These are phyloP conservation scores for Micromonas pusilla DNA, from an alignment of 139 green algal species.

Conservation along the genomic window DNA sequence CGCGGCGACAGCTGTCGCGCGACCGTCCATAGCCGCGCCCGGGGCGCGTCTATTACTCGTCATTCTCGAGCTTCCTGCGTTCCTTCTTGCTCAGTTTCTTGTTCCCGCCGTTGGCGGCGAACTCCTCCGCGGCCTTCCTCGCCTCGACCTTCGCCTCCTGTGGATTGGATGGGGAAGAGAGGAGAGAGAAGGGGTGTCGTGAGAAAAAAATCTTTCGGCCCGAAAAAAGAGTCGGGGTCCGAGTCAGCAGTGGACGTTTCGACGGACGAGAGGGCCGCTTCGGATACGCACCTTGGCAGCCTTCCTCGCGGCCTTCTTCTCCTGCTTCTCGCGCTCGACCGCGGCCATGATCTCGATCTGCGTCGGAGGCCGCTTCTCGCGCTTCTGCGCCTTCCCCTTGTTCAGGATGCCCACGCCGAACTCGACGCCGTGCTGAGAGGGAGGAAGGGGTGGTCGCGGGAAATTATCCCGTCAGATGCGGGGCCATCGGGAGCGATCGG, in stretches of 20 bases:
- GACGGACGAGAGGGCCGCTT: no score
- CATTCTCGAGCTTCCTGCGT: neutral
- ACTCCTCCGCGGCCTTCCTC: neutral
- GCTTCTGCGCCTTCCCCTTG: neutral
- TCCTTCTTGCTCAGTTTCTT: neutral
- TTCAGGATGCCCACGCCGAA: neutral
- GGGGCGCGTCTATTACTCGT: no score
- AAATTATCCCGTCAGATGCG: no score
- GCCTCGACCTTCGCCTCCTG: neutral
- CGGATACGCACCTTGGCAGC: neutral
- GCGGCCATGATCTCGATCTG: neutral
- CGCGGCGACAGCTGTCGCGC: neutral
- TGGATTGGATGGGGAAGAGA: no score
- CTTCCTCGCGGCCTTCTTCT: neutral
- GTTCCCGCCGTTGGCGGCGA: neutral
- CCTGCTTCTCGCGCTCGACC: neutral
- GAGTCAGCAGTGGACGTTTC: neutral
- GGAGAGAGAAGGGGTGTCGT: no score
- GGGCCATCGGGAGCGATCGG: neutral
- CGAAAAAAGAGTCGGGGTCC: neutral
- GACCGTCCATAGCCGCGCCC: no score
- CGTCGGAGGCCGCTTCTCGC: neutral
- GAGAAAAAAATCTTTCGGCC: no score
- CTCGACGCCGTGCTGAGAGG: neutral
- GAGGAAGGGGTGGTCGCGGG: neutral